A percentile compares a stretch with the other conserved stretches of the same genome.
Evolutionary conservation across 2,329 filamentous ascomycete genomes (phyloP).

Genomic region (Alternaria ethzedia): DNA sequence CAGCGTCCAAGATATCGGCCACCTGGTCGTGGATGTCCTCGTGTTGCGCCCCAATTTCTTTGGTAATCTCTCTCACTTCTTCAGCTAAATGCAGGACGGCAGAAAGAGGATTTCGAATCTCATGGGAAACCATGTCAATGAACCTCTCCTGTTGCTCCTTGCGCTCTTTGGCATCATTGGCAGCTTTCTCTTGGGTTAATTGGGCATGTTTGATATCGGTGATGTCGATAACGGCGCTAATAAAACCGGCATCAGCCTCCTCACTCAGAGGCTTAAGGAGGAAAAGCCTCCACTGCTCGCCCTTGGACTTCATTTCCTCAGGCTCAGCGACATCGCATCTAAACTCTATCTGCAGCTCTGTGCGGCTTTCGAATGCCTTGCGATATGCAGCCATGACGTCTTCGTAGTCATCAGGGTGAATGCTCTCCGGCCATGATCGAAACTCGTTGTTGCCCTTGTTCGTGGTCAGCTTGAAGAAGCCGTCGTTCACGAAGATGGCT

Average conservation of each 20-base stretch:
- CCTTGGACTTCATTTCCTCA: conserved; percentile 16
- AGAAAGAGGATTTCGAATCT: conserved; percentile 49
- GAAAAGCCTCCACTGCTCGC: conserved; percentile 51
- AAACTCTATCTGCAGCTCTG: conserved; percentile 53
- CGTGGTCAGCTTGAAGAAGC: conserved; percentile 55
- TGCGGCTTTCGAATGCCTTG: conserved; percentile 48
- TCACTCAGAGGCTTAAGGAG: conserved; percentile 52
- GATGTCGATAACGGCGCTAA: conserved; percentile 56
- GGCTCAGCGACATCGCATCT: conserved; percentile 46
- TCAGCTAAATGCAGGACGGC: conserved; percentile 53
- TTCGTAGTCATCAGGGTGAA: conserved; percentile 54
- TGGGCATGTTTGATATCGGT: conserved; percentile 55
- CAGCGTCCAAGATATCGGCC: conserved; percentile 43
- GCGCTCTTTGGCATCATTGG: conserved; percentile 51
- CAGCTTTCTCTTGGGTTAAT: conserved; percentile 50
- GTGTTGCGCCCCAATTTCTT: conserved; percentile 26
- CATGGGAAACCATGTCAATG: conserved; percentile 55
- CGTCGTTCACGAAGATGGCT: conserved; percentile 55
- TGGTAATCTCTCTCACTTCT: conserved; percentile 48
- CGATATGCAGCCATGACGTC: conserved; percentile 54
- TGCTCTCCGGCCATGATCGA: conserved; percentile 55
- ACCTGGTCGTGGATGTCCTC: conserved; percentile 26
- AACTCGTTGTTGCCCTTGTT: conserved; percentile 50
- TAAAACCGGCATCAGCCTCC: conserved; percentile 52
- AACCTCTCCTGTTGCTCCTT: conserved; percentile 56